Percentiles rank a stretch among this genome's conserved stretches.
These are phyloP conservation scores for Agrostemma githago DNA, from an alignment of 148 eudicot species.

Conservation along the genomic window DNA sequence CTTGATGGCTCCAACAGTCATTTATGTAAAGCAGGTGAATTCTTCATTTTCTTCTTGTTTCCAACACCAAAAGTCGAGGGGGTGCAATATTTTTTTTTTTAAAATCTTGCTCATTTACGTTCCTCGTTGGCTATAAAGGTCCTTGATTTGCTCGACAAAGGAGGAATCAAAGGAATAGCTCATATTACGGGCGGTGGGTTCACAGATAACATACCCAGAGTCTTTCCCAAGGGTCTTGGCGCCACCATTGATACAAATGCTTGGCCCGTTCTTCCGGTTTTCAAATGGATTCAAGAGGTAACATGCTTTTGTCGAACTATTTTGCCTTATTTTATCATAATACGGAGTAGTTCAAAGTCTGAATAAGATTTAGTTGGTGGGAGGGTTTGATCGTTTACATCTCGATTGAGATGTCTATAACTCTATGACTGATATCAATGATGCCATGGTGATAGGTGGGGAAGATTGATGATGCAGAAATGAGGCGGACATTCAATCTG, in stretches of 20 bases:
- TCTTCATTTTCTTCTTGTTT: not conserved
- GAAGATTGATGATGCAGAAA: slow-evolving; percentile 67
- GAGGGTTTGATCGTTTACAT: not conserved
- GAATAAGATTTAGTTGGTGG: not conserved
- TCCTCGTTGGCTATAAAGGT: slow-evolving; percentile 41
- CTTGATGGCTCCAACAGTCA: slow-evolving; percentile 86
- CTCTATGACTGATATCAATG: slow-evolving; percentile 5
- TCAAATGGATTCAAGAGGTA: slow-evolving; percentile 97
- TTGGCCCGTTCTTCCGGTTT: slow-evolving; percentile 81
- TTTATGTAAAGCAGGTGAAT: slow-evolving; percentile 85
- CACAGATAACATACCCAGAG: slow-evolving; percentile 90
- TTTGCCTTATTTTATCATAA: too few relatives aligned
- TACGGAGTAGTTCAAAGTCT: not conserved
- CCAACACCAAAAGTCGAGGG: not conserved
- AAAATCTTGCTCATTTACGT: not conserved
- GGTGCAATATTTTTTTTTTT: slow-evolving; percentile 4
- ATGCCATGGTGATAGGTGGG: slow-evolving; percentile 51
- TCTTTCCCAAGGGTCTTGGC: slow-evolving; percentile 89
- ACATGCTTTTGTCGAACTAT: not conserved
- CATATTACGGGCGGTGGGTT: slow-evolving; percentile 98
- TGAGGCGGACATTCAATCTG: slow-evolving; percentile 90
- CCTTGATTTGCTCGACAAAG: slow-evolving; percentile 69
- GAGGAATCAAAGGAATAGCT: slow-evolving; percentile 93
- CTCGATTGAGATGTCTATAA: not conserved
- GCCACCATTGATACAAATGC: slow-evolving; percentile 59